Evolutionary conservation across 371 early-diverging fungal species (phyloP).

Genomic region (Apophysomyces trapeziformis): DNA sequence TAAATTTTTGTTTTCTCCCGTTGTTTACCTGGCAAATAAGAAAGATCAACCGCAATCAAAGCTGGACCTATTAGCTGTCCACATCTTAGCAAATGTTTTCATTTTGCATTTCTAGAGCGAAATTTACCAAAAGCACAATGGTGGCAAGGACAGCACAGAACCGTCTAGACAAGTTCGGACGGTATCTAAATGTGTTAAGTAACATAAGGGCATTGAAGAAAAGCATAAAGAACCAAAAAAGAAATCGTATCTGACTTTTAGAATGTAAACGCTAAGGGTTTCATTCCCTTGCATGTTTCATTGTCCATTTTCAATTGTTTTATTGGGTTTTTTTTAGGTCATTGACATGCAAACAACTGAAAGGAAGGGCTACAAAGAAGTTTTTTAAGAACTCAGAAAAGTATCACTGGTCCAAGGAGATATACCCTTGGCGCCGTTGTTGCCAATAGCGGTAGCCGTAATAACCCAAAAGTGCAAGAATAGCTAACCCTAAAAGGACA

Average conservation of each 20-base stretch:
- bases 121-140: not conserved
- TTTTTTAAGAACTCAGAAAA: not conserved
- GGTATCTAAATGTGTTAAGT: not conserved
- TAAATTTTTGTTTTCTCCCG: no score
- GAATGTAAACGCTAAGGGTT: not conserved
- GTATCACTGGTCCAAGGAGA: constrained; percentile 16
- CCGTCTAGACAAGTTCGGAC: not conserved
- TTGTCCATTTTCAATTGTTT: not conserved
- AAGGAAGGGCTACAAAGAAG: not conserved
- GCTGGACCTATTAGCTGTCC: constrained; percentile 12
- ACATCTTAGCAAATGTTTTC: not conserved
- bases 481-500: constrained; percentile 16
- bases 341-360: not conserved
- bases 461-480: constrained; percentile 21
- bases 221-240: not conserved
- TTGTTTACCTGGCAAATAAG: constrained; percentile 5
- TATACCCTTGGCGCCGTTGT: constrained; percentile 31
- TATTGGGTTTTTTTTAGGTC: not conserved
- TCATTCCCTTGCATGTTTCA: constrained; percentile 8
- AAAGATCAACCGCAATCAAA: constrained; percentile 8
- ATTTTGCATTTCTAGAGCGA: not conserved
- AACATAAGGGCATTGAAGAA: not conserved
- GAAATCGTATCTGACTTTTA: not conserved
- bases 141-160: not conserved
- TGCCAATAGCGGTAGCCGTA: constrained; percentile 33